phyloP scores from a whole-genome alignment of 2,329 filamentous ascomycete genomes.

The Cladophialophora immunda region DNA sequence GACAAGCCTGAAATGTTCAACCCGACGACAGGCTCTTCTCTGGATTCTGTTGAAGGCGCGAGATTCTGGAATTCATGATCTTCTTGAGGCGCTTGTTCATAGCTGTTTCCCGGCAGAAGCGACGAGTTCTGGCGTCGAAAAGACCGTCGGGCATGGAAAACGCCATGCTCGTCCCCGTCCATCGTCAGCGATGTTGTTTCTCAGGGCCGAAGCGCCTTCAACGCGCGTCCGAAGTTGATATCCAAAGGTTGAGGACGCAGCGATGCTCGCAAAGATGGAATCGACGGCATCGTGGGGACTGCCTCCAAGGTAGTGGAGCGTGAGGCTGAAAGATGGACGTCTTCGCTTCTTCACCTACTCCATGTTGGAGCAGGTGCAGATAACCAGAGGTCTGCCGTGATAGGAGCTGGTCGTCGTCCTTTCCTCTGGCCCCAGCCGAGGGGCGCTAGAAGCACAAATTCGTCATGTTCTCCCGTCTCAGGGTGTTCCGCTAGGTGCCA shows the following conservation, averaged over 20 bases:
- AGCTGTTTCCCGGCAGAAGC: not conserved
- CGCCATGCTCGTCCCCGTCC: not conserved
- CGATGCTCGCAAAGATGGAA: not conserved
- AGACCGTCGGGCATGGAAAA: conserved; percentile 13
- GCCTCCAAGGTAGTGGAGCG: not conserved
- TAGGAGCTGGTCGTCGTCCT: not conserved
- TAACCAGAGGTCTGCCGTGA: not conserved
- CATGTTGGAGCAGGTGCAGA: not conserved
- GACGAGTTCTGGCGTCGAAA: conserved; percentile 22
- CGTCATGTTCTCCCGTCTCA: not conserved
- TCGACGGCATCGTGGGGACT: not conserved
- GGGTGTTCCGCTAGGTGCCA: conserved; percentile 1
- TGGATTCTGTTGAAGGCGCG: conserved; percentile 7
- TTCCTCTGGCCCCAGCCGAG: conserved; percentile 3
- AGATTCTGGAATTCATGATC: conserved; percentile 17
- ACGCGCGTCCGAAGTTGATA: not conserved
- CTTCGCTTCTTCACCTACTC: not conserved
- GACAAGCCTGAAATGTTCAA: conserved; percentile 21
- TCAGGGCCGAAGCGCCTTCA: not conserved
- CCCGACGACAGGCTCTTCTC: conserved; percentile 1
- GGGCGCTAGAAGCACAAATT: conserved; percentile 13
- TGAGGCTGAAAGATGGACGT: not conserved
- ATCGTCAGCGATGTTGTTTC: not conserved
- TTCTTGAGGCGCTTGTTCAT: conserved; percentile 17
- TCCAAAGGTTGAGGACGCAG: not conserved